Evolutionary conservation across 148 eudicot species (phyloP).

Genomic region (Nyssa sinensis): DNA sequence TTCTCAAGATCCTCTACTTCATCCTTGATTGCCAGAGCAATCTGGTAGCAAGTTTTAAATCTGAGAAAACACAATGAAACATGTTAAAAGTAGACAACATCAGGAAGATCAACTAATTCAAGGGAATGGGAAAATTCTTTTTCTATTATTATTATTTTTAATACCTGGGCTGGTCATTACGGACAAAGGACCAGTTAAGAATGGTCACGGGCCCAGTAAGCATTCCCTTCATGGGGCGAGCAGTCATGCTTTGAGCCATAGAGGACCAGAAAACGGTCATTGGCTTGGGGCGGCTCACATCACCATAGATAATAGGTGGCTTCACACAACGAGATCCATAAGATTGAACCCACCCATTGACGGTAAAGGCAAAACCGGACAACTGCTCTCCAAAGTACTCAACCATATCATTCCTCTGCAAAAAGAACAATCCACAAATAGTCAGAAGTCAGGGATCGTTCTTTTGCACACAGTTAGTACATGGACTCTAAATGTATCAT

Average conservation of each 20-base stretch:
- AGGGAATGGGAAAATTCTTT: background rate
- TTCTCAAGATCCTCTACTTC: constrained; percentile 32
- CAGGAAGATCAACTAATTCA: background rate
- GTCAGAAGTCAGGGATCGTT: background rate
- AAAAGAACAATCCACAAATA: background rate
- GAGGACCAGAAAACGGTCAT: constrained; percentile 35
- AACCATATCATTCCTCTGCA: constrained; percentile 31
- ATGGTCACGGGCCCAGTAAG: constrained; percentile 36
- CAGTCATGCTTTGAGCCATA: constrained; percentile 31
- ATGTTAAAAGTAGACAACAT: background rate
- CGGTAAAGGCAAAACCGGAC: constrained; percentile 38
- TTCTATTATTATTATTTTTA: background rate
- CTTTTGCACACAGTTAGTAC: background rate
- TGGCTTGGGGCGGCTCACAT: constrained; percentile 29
- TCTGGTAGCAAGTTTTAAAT: constrained; percentile 17
- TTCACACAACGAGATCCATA: constrained; percentile 33
- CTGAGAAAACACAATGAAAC: background rate
- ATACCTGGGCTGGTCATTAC: constrained; percentile 36
- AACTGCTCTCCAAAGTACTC: constrained; percentile 34
- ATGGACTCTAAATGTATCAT: background rate
- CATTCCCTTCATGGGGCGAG: constrained; percentile 37
- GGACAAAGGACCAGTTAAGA: constrained; percentile 39
- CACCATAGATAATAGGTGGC: constrained; percentile 33
- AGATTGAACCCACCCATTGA: constrained; percentile 33
- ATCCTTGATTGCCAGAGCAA: constrained; percentile 27